Percentiles rank a stretch among this genome's conserved stretches.
Conservation (phyloP, 495 filamentous ascomycete species). For the Penicillium dipodomyicola region DNA sequence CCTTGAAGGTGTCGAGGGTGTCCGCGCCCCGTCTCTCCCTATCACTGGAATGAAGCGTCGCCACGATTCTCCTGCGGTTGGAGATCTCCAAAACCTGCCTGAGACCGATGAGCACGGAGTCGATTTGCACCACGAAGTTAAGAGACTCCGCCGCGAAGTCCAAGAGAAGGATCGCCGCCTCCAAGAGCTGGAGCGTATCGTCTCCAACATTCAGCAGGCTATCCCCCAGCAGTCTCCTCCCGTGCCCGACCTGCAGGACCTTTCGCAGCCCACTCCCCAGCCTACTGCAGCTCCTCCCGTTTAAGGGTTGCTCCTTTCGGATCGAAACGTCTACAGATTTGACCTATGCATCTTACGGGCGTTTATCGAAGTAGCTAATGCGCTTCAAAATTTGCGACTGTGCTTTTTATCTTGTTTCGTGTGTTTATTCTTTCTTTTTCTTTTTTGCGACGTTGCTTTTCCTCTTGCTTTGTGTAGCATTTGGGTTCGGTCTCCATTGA, state of each 20-base stretch:
- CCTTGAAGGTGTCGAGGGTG: conserved; percentile 18
- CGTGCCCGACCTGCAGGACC: conserved; percentile 18
- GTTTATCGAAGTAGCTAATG: conserved; percentile 15
- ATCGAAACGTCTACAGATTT: conserved; percentile 5
- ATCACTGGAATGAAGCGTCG: conserved; percentile 41
- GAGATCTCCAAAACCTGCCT: conserved; percentile 27
- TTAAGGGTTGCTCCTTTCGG: conserved; percentile 6
- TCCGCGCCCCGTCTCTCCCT: conserved; percentile 27
- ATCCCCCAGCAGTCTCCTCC: conserved; percentile 34
- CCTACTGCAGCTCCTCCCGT: conserved; percentile 17
- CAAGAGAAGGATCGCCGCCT: conserved; percentile 50
- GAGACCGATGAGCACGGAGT: conserved; percentile 42
- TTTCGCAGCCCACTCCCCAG: conserved; percentile 22
- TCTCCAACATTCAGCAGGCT: conserved; percentile 43
- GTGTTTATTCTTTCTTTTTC: too few relatives aligned
- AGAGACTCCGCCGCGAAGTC: conserved; percentile 55
- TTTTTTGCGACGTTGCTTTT: background rate
- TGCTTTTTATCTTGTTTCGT: background rate
- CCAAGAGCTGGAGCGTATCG: conserved; percentile 45
- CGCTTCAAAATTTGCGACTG: conserved; percentile 10
- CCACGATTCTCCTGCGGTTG: conserved; percentile 44
- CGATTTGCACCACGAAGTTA: conserved; percentile 57
- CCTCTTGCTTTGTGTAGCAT: conserved; percentile 17
- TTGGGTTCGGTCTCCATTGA: conserved; percentile 13
- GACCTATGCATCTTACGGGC: conserved; percentile 21